A percentile compares a stretch with the other conserved stretches of the same genome.
Conservation (phyloP, 176 grass and related monocot genomes). For the Thinopyrum elongatum region DNA sequence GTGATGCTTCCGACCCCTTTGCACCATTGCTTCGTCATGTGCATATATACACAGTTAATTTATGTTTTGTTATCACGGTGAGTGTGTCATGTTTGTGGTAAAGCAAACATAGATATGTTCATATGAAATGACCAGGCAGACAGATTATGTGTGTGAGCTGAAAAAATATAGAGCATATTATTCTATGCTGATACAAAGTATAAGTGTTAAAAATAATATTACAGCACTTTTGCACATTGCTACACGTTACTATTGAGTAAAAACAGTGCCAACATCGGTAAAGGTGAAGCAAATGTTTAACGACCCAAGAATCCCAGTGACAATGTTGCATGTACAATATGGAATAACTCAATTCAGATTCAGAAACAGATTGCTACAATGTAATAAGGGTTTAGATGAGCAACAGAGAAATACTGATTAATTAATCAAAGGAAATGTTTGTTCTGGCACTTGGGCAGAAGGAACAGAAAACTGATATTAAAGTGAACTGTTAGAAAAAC, state of each 20-base stretch:
- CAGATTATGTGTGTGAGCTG: slow-evolving; percentile 27
- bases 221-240: neutral
- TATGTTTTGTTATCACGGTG: slow-evolving; percentile 26
- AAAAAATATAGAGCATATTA: neutral
- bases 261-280: neutral
- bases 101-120: slow-evolving; percentile 26
- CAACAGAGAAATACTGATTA: slow-evolving; percentile 9
- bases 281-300: slow-evolving; percentile 20
- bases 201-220: neutral
- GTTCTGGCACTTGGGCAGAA: neutral
- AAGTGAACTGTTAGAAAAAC: neutral
- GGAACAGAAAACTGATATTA: neutral
- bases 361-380: neutral
- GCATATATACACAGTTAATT: slow-evolving; percentile 69
- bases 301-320: neutral
- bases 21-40: slow-evolving; percentile 64
- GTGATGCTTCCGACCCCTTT: slow-evolving; percentile 69
- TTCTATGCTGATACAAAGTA: neutral
- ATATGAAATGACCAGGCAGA: slow-evolving; percentile 6
- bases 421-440: neutral
- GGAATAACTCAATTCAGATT: slow-evolving; percentile 14
- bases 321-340: slow-evolving; percentile 17
- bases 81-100: slow-evolving; percentile 22
- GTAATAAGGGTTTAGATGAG: slow-evolving; percentile 10
- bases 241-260: neutral